A percentile compares a stretch with the other conserved stretches of the same genome.
Conservation (phyloP, 805 yeast genomes). For the Cyberlindnera americana region DNA sequence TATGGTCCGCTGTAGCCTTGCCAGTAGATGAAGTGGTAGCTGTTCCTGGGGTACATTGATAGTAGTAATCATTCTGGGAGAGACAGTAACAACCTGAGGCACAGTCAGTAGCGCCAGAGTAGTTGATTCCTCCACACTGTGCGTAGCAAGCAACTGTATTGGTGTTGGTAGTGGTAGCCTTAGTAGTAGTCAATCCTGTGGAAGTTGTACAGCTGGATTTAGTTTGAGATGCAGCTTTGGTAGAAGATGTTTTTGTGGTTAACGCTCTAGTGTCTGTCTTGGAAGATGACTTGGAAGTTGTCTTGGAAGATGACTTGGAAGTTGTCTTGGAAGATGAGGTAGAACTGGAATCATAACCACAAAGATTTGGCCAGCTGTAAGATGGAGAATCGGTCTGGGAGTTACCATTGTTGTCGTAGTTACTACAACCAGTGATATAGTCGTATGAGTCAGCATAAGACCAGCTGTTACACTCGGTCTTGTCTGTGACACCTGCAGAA, state of each 20-base stretch:
- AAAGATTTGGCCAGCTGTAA: slow-evolving; percentile 24
- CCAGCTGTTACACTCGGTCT: slow-evolving; percentile 21
- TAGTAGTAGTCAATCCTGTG: slow-evolving; percentile 7
- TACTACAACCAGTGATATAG: slow-evolving; percentile 22
- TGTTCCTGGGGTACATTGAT: slow-evolving; percentile 19
- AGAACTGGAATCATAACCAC: no score
- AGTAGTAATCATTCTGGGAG: slow-evolving; percentile 13
- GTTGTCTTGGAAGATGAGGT: no score
- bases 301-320: no score
- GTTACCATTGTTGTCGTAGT: slow-evolving; percentile 20
- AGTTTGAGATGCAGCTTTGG: slow-evolving; percentile 5
- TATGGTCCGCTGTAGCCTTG: no score
- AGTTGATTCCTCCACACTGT: slow-evolving; percentile 20
- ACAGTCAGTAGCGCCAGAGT: slow-evolving; percentile 14
- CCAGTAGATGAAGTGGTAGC: not conserved
- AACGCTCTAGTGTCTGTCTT: not conserved
- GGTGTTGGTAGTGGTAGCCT: slow-evolving; percentile 3
- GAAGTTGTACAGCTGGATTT: slow-evolving; percentile 17
- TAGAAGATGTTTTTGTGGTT: not conserved
- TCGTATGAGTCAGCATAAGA: slow-evolving; percentile 21
- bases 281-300: no score
- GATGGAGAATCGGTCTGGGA: slow-evolving; percentile 22
- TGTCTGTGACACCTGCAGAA: slow-evolving; percentile 22
- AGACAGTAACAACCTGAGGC: slow-evolving; percentile 11
- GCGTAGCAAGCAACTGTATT: slow-evolving; percentile 7